These are phyloP conservation scores for Aureobasidium uvarum DNA, from an alignment of 2,329 filamentous ascomycete species.

Conservation along the genomic window DNA sequence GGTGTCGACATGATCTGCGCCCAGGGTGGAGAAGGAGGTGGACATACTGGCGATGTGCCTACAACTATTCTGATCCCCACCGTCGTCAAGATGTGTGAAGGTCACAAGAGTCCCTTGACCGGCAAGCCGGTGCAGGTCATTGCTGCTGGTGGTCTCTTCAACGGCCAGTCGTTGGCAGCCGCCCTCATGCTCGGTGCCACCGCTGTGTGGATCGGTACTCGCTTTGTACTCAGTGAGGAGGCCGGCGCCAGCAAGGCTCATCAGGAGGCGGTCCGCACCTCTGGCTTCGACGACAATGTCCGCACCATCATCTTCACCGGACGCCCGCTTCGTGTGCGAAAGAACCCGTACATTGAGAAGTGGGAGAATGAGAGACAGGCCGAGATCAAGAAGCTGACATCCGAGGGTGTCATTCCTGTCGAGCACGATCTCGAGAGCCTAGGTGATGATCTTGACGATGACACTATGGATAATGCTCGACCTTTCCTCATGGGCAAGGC, in stretches of 20 bases:
- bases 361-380: conserved; percentile 89
- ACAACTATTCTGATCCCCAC: conserved; percentile 90
- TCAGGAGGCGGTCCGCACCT: conserved; percentile 91
- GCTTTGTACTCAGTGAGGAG: conserved; percentile 92
- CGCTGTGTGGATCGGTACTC: conserved; percentile 94
- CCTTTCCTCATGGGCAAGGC: conserved; percentile 97
- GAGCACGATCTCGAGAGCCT: conserved; percentile 91
- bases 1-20: conserved; percentile 97
- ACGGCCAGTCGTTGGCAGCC: conserved; percentile 84
- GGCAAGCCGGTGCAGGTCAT: conserved; percentile 86
- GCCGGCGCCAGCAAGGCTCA: conserved; percentile 90
- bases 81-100: conserved; percentile 76
- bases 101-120: conserved; percentile 81
- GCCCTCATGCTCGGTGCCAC: conserved; percentile 88
- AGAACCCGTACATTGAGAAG: conserved; percentile 88
- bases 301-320: conserved; percentile 99
- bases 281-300: conserved; percentile 92
- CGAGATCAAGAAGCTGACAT: conserved; percentile 90
- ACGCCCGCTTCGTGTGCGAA: conserved; percentile 87
- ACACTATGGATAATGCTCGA: conserved; percentile 85
- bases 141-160: conserved; percentile 91
- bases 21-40: conserved; percentile 95
- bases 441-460: conserved; percentile 65
- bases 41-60: conserved; percentile 87
- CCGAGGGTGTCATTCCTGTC: conserved; percentile 87